Evolutionary conservation across 2,329 filamentous ascomycete genomes (phyloP).

Genomic region (Venturia pyrina): DNA sequence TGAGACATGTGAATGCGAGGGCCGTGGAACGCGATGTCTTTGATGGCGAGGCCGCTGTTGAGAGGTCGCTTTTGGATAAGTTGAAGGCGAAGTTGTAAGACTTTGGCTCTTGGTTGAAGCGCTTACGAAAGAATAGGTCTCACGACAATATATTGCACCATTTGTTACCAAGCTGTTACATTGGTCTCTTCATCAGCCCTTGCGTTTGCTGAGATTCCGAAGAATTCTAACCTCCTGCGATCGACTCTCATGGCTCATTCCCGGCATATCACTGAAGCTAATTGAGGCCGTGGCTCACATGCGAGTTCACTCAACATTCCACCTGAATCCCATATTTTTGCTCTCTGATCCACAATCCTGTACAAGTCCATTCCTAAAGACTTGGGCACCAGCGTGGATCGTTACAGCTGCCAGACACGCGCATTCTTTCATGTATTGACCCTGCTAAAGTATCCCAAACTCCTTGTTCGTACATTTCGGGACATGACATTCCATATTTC

Average conservation of each 20-base stretch:
- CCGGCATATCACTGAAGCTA: not conserved
- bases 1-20: conserved; percentile 69
- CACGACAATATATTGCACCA: not conserved
- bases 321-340: not conserved
- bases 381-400: not conserved
- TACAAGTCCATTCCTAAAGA: not conserved
- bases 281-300: not conserved
- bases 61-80: not conserved
- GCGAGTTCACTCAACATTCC: not conserved
- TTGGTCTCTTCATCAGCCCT: not conserved
- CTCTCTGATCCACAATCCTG: not conserved
- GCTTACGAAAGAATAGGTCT: not conserved
- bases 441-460: too few relatives aligned
- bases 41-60: conserved; percentile 44
- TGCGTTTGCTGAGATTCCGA: not conserved
- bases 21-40: conserved; percentile 78
- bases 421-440: not conserved
- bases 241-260: too few relatives aligned
- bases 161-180: not conserved
- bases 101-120: not conserved
- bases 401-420: not conserved
- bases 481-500: too few relatives aligned
- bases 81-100: conserved; percentile 5
- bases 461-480: too few relatives aligned
- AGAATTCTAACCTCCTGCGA: too few relatives aligned